Percentiles rank a stretch among this genome's conserved stretches.
Conservation (phyloP, 2,329 filamentous ascomycete species). For the Dactylellina leptospora region DNA sequence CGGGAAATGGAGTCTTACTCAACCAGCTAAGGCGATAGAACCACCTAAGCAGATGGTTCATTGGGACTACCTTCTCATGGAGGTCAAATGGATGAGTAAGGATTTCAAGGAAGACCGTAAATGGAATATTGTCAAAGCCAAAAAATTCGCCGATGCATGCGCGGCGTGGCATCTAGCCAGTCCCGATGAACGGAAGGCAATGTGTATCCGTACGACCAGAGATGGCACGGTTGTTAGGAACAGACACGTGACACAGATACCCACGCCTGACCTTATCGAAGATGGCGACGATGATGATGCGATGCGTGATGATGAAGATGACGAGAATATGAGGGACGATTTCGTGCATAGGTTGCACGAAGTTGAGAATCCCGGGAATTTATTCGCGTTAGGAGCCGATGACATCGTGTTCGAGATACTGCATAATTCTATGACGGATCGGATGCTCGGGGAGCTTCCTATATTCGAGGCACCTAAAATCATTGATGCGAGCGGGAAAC, state of each 20-base stretch:
- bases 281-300: conserved; percentile 60
- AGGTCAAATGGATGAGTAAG: conserved; percentile 98
- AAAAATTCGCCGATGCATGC: conserved; percentile 81
- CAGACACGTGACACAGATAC: conserved; percentile 57
- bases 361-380: conserved; percentile 70
- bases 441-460: conserved; percentile 80
- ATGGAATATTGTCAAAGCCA: conserved; percentile 86
- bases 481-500: conserved; percentile 1
- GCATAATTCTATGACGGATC: conserved; percentile 77
- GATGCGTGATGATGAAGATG: conserved; percentile 59
- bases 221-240: conserved; percentile 55
- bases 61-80: conserved; percentile 84
- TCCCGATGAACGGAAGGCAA: conserved; percentile 69
- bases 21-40: conserved; percentile 84
- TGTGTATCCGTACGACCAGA: conserved; percentile 68
- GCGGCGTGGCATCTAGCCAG: conserved; percentile 78
- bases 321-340: conserved; percentile 57
- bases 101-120: conserved; percentile 94
- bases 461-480: conserved; percentile 72
- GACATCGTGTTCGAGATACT: conserved; percentile 82
- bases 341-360: conserved; percentile 53
- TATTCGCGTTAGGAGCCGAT: conserved; percentile 83
- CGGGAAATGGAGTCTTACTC: conserved; percentile 90
- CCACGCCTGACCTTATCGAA: conserved; percentile 73
- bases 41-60: conserved; percentile 79